A percentile compares a stretch with the other conserved stretches of the same genome.
These are phyloP conservation scores for Blastobotrys malaysiensis DNA, from an alignment of 1,139 yeast species.

Conservation along the genomic window DNA sequence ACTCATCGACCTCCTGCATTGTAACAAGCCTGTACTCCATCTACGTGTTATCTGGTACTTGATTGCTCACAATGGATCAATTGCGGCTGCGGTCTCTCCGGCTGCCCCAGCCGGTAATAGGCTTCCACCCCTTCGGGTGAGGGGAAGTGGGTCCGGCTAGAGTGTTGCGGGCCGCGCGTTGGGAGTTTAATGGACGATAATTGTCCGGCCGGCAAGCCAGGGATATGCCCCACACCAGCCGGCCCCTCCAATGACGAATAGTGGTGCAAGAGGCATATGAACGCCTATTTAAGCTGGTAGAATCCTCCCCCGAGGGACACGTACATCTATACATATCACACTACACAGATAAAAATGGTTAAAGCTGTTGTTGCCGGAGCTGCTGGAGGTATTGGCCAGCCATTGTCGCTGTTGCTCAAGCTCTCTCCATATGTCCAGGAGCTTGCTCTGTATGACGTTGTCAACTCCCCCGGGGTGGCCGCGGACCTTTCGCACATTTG, in stretches of 20 bases:
- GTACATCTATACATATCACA: not conserved
- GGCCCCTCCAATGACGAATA: not conserved
- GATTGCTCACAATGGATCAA: no score
- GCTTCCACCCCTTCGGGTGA: not conserved
- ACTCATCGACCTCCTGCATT: no score
- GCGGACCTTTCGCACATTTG: slow-evolving; percentile 93
- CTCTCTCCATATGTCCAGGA: slow-evolving; percentile 80
- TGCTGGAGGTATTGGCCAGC: slow-evolving; percentile 99
- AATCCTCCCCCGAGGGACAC: not conserved
- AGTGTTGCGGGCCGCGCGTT: not conserved
- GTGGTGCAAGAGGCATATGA: not conserved
- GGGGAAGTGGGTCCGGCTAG: slow-evolving; percentile 1
- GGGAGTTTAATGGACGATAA: not conserved
- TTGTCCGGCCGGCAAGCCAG: not conserved
- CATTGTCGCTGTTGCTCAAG: slow-evolving; percentile 84
- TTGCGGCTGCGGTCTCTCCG: not conserved
- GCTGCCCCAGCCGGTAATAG: no score
- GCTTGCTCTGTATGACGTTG: slow-evolving; percentile 84
- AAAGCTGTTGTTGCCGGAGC: slow-evolving; percentile 90
- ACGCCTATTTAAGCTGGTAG: not conserved
- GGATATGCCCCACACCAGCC: not conserved
- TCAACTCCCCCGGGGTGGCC: slow-evolving; percentile 95
- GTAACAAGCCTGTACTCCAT: no score
- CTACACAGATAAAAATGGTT: slow-evolving; percentile 10
- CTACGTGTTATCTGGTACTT: no score